Evolutionary conservation across 805 yeast genomes (phyloP), one percentile per base, ranked within the genome.

Genomic region (Suhomyces pyralidae): DNA sequence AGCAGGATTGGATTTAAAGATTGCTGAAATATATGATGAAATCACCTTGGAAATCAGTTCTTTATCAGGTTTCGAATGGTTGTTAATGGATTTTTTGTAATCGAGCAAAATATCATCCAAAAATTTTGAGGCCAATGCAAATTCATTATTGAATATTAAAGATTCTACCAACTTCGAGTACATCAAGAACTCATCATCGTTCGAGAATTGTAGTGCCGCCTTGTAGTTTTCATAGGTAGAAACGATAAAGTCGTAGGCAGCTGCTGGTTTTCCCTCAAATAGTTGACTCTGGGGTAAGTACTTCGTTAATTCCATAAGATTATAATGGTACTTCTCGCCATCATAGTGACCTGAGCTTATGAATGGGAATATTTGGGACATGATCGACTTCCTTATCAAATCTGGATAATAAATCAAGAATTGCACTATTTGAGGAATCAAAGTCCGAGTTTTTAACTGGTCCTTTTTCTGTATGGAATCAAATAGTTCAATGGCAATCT

Each of bases 91-190:
- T 20, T 65, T 60, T 59, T 73, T 74, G 58, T 75, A 76, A 45
- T 80, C 79, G 0, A 72, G 58, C 42, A 86, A 64, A 5, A 85
- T 70, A 40, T 76, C 70, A 61, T 86, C 88, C 59, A 87, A 68
- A 51, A 85, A 77, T 53, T 78, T 73, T 1, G 86, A 76, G 3
- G 90, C 84, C 40, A 78, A 58, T 7, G 73, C 70, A 36, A 76
- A 57, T 56, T 84, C 80, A 40, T 78, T 80, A 44, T 81, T 79
- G 49, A 71, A 69, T 10, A 83, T 74, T 50, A 86, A 69, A 1
- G 85, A 75, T 32, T 82, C 76, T 34, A 86, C 73, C 53, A 83
- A 68, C 43, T 71, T 65, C 1, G 82, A 67, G 61, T 85, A 85
- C 30, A 85, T 76, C 32, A 68, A 64, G 57, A 74, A 79, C 58